These are phyloP conservation scores for Boletellus ananiceps DNA, from an alignment of 768 basidiomycete species.

Conservation along the genomic window DNA sequence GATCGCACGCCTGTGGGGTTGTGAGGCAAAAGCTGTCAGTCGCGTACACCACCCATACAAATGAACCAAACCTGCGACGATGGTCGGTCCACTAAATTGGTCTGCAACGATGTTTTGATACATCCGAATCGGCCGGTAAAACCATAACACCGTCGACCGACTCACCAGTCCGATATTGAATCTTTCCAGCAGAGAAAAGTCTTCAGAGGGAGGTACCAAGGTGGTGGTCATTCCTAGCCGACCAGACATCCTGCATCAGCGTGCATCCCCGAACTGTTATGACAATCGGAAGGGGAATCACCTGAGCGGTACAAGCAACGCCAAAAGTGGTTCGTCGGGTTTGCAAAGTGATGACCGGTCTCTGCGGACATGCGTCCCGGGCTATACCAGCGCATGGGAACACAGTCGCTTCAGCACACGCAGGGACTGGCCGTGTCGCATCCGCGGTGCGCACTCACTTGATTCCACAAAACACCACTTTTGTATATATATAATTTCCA, in stretches of 20 bases:
- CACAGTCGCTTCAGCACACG: not conserved
- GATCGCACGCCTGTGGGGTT: constrained; percentile 46
- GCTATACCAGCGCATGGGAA: constrained; percentile 30
- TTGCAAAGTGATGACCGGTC: constrained; percentile 74
- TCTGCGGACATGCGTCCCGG: constrained; percentile 66
- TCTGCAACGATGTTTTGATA: constrained; percentile 37
- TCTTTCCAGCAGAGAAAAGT: constrained; percentile 50
- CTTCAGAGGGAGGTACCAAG: constrained; percentile 52
- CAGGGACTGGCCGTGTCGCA: not conserved
- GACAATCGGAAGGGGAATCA: constrained; percentile 15
- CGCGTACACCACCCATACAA: not conserved
- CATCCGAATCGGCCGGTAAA: not conserved
- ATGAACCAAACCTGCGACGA: constrained; percentile 50
- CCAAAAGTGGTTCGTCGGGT: constrained; percentile 84
- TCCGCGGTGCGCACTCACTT: constrained; percentile 47
- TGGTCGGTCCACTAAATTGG: constrained; percentile 69
- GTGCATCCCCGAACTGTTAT: no score
- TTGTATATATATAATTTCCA: not conserved
- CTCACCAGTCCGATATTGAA: constrained; percentile 67
- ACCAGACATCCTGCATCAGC: no score
- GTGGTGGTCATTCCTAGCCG: constrained; percentile 52
- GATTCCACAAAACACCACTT: constrained; percentile 83
- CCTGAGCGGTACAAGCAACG: constrained; percentile 64
- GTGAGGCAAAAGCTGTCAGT: not conserved
- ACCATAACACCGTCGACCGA: not conserved